Base-by-base conservation (phyloP, 306 rosid genomes). In the Glycine soja region DNA sequence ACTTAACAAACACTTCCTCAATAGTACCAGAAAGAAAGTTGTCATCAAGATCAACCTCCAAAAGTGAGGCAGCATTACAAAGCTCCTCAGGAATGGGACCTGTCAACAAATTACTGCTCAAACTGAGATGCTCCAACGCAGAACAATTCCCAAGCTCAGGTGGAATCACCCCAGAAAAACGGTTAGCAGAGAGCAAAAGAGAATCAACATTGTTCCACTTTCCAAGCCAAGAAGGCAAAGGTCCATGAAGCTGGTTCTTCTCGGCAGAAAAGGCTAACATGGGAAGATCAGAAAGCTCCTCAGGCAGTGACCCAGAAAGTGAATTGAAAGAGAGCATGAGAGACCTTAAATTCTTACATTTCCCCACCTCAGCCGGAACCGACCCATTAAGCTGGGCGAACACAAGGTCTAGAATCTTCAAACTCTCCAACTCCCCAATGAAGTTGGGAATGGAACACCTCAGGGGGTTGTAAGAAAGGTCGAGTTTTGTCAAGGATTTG, bases 61-160 rank as follows among this genome's bases (percentile, higher is more conserved):
- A 12, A 14, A 96, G 90, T 12, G 89, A 90, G 19, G 74, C 89
- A 24, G 97, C 94, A 81, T 89, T 86, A 67, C 99, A 96, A 36
- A 96, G 90, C 82, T 88, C 97, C 70, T 88, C 85, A 10, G 98
- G 97, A 57, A 93, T 89, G 8, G 82, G 45, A 72, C 98, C 99
- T 6, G 81, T 84, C 84, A 96, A 68, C 82, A 89, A 70, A 74
- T 96, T 96, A 3, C 86, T 87, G 76, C 97, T 90, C 91, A 96
- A 88, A 75, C 91, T 81, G 7, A 96, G 97, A 67, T 83, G 91
- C 70, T 72, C 70, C 77, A 96, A 71, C 88, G 82, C 72, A 48
- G 93, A 85, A 59, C 99, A 96, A 79, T 96, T 88, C 77, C 99
- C 99, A 78, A 96, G 93, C 84, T 93, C 90, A 46, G 90, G 87